Evolutionary conservation across 192 early-diverging fungal genomes (phyloP).

Genomic region (Mortierella antarctica): DNA sequence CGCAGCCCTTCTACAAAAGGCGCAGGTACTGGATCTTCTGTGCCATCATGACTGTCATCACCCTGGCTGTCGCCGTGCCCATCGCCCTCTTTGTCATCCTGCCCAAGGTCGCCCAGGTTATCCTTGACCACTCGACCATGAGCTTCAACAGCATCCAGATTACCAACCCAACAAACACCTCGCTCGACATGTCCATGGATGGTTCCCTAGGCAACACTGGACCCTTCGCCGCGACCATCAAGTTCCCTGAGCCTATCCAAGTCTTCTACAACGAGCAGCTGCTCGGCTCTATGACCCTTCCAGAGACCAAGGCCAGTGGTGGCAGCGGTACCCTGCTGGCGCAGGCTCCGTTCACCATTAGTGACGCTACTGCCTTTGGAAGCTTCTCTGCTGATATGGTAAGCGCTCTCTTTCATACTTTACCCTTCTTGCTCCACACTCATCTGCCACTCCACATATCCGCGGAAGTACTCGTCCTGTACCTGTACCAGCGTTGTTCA

Average conservation of each 20-base stretch:
- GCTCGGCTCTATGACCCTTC: constrained; percentile 41
- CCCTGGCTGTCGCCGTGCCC: constrained; percentile 54
- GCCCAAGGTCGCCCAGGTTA: constrained; percentile 61
- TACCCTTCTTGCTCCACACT: not conserved
- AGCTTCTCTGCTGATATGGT: constrained; percentile 60
- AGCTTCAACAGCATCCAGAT: constrained; percentile 54
- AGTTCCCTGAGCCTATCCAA: constrained; percentile 55
- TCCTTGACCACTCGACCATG: constrained; percentile 57
- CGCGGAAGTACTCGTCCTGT: too few relatives aligned
- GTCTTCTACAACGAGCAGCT: constrained; percentile 53
- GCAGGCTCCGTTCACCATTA: constrained; percentile 22
- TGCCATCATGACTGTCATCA: constrained; percentile 56
- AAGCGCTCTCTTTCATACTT: not conserved
- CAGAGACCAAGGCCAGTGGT: constrained; percentile 36
- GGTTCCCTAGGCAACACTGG: constrained; percentile 57
- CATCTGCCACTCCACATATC: not conserved
- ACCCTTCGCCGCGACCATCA: constrained; percentile 61
- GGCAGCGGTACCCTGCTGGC: constrained; percentile 23
- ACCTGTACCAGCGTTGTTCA: too few relatives aligned
- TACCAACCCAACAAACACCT: constrained; percentile 44
- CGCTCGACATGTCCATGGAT: constrained; percentile 54
- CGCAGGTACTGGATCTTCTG: constrained; percentile 67
- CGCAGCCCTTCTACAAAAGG: constrained; percentile 57
- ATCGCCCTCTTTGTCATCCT: constrained; percentile 64
- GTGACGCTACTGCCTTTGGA: constrained; percentile 35